Conservation (phyloP, 2,329 filamentous ascomycete species). For the Alternaria triticimaculans region DNA sequence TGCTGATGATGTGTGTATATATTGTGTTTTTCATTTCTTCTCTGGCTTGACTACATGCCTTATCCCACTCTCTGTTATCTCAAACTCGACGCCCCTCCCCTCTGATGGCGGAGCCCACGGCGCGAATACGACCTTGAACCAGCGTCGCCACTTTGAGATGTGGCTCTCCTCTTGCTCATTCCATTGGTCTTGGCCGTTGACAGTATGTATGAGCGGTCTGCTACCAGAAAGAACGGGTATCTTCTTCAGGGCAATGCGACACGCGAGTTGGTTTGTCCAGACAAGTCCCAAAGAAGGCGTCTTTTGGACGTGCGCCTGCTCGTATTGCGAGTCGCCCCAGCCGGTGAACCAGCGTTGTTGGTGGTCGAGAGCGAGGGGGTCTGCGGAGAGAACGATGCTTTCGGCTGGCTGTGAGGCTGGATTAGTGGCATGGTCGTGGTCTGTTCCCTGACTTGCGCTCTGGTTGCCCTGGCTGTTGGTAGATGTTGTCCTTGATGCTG, state of each 20-base stretch:
- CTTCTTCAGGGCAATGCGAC: slow-evolving; percentile 81
- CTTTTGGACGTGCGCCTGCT: slow-evolving; percentile 61
- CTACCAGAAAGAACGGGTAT: slow-evolving; percentile 58
- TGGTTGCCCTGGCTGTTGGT: background rate
- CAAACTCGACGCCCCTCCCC: slow-evolving; percentile 70
- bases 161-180: slow-evolving; percentile 50
- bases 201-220: slow-evolving; percentile 31
- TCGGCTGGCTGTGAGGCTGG: slow-evolving; percentile 21
- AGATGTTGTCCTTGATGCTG: slow-evolving; percentile 32
- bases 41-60: slow-evolving; percentile 26
- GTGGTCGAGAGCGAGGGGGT: slow-evolving; percentile 78
- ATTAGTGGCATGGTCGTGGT: slow-evolving; percentile 23
- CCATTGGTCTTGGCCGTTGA: slow-evolving; percentile 48
- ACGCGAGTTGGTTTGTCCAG: slow-evolving; percentile 88
- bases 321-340: slow-evolving; percentile 73
- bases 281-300: slow-evolving; percentile 86
- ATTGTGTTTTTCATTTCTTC: background rate
- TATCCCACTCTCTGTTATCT: slow-evolving; percentile 59
- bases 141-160: slow-evolving; percentile 70
- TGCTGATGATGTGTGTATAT: background rate
- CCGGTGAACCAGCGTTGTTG: slow-evolving; percentile 96
- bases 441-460: slow-evolving; percentile 2
- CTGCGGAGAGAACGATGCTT: slow-evolving; percentile 49
- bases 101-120: slow-evolving; percentile 68
- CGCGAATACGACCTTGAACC: slow-evolving; percentile 90